A percentile compares a stretch with the other conserved stretches of the same genome.
Evolutionary conservation across 352 stramenopile species (phyloP).

Genomic region (Phytophthora fragariaefolia): DNA sequence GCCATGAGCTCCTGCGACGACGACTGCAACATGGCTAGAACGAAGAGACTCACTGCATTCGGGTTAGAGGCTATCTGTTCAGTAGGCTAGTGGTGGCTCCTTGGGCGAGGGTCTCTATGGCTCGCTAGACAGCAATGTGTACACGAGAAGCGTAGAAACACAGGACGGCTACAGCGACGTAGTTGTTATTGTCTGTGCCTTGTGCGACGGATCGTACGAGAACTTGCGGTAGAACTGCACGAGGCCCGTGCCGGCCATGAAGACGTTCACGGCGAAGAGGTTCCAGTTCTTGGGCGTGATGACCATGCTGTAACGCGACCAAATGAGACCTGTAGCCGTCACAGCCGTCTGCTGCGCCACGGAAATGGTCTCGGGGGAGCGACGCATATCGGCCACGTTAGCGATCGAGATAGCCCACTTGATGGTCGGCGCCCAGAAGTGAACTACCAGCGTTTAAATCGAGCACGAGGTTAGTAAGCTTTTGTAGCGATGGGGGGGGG

Average conservation of each 20-base stretch:
- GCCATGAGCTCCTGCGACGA: not conserved
- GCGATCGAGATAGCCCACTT: slow-evolving; percentile 91
- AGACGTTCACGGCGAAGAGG: slow-evolving; percentile 88
- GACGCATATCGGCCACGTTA: slow-evolving; percentile 88
- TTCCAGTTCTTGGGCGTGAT: slow-evolving; percentile 93
- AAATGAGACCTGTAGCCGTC: slow-evolving; percentile 87
- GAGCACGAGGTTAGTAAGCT: no score
- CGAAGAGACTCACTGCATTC: slow-evolving; percentile 19
- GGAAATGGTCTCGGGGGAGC: slow-evolving; percentile 82
- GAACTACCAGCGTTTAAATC: slow-evolving; percentile 85
- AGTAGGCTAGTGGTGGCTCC: slow-evolving; percentile 8
- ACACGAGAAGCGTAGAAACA: not conserved
- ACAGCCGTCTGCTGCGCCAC: slow-evolving; percentile 77
- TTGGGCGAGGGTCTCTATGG: slow-evolving; percentile 2
- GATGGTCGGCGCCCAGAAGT: slow-evolving; percentile 91
- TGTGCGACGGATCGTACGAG: slow-evolving; percentile 40
- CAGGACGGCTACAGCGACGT: not conserved
- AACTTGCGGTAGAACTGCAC: slow-evolving; percentile 86
- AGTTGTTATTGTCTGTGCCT: slow-evolving; percentile 44
- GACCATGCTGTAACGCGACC: slow-evolving; percentile 88
- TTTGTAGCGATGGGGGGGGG: no score
- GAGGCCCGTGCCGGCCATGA: slow-evolving; percentile 84
- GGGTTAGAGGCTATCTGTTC: slow-evolving; percentile 10
- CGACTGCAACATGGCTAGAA: not conserved
- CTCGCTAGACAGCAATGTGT: slow-evolving; percentile 2